Percentiles rank a stretch among this genome's conserved stretches.
Conservation (phyloP, 371 early-diverging fungal species). For the Mortierella sp. region DNA sequence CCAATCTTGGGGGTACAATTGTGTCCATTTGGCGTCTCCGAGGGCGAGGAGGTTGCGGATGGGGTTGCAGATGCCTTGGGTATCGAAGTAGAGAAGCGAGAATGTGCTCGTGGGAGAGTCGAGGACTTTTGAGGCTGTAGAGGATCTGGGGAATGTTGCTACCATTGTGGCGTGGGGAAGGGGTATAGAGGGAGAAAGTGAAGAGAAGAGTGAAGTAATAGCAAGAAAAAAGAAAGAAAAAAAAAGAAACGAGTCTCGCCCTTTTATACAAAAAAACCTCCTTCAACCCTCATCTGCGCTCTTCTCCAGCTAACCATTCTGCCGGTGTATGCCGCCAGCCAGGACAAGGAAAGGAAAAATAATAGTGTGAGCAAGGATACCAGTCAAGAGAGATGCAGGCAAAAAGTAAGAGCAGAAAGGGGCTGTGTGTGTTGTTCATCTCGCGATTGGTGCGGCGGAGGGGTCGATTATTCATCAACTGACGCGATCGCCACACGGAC, state of each 20-base stretch:
- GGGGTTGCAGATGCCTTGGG: conserved; percentile 31
- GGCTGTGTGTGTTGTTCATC: background rate
- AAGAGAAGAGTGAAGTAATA: background rate
- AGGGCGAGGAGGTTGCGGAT: conserved; percentile 38
- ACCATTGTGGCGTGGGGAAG: conserved; percentile 20
- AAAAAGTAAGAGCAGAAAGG: background rate
- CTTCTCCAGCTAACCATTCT: no score
- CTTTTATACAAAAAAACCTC: background rate
- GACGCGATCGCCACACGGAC: background rate
- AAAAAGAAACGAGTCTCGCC: background rate
- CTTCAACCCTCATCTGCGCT: no score
- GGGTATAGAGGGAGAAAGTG: background rate
- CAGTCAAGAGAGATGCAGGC: no score
- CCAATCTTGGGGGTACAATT: conserved; percentile 52
- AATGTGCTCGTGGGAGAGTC: conserved; percentile 34
- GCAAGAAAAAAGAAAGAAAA: background rate
- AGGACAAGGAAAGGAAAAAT: no score
- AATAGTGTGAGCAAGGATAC: no score
- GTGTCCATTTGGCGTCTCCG: conserved; percentile 34
- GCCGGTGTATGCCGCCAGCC: no score
- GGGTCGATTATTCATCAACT: conserved; percentile 2
- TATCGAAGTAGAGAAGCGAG: conserved; percentile 51
- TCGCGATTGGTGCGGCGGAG: no score
- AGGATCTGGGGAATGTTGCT: conserved; percentile 27
- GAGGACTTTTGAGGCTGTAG: conserved; percentile 29